Evolutionary conservation across 305 asterid species (phyloP).

Genomic region (Rubia tinctorum): DNA sequence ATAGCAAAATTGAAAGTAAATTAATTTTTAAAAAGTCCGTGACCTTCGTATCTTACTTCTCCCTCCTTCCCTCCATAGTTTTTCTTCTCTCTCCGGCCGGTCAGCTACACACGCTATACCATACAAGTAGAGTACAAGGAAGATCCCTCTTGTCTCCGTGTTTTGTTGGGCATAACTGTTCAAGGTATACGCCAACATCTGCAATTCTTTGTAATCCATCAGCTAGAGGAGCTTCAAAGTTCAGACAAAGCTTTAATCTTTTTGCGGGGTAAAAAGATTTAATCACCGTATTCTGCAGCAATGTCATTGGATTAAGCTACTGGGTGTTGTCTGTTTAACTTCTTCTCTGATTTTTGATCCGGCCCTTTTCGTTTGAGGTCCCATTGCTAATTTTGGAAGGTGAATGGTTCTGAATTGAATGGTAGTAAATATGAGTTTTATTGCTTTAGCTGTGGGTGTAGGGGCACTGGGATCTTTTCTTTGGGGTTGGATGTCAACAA

Average conservation of each 20-base stretch:
- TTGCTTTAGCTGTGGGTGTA: background rate
- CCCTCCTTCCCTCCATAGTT: constrained; percentile 51
- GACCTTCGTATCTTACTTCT: constrained; percentile 54
- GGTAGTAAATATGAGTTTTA: background rate
- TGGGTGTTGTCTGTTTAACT: background rate
- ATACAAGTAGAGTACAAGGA: constrained; percentile 7
- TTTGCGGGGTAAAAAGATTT: background rate
- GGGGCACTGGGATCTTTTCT: constrained; percentile 15
- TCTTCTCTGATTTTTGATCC: constrained; percentile 15
- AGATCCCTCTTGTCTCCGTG: constrained; percentile 15
- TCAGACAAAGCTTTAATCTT: background rate
- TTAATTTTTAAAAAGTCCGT: constrained; percentile 50
- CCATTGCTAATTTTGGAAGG: constrained; percentile 4
- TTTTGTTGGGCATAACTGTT: background rate
- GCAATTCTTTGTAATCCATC: constrained; percentile 6
- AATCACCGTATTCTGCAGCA: background rate
- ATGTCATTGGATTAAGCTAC: background rate
- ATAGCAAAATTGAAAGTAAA: constrained; percentile 23
- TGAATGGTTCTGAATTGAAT: constrained; percentile 9
- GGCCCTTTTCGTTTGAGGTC: constrained; percentile 9
- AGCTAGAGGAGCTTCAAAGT: background rate
- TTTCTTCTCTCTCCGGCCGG: constrained; percentile 30
- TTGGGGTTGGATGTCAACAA: constrained; percentile 4
- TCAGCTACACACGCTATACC: background rate
- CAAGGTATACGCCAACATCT: background rate